Conservation (phyloP, 495 filamentous ascomycete genomes). For the Cryomyces minteri region DNA sequence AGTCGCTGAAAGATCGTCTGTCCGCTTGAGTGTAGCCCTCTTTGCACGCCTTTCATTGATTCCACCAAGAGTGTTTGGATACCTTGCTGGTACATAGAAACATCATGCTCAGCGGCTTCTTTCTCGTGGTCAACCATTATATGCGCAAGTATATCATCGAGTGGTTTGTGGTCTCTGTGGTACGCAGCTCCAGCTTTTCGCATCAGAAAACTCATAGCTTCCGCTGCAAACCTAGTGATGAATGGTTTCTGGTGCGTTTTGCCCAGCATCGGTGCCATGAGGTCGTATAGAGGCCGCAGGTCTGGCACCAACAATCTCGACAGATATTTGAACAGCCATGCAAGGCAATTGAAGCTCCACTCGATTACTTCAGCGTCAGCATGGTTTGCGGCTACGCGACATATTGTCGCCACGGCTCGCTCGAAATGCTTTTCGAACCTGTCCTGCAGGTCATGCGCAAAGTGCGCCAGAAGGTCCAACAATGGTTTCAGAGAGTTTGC, state of each 20-base stretch:
- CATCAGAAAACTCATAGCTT: constrained; percentile 84
- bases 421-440: constrained; percentile 78
- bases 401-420: constrained; percentile 46
- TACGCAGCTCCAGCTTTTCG: constrained; percentile 66
- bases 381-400: constrained; percentile 42
- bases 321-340: constrained; percentile 94
- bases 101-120: constrained; percentile 28
- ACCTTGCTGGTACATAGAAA: constrained; percentile 56
- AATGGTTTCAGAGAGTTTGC: constrained; percentile 65
- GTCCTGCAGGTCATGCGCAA: constrained; percentile 80
- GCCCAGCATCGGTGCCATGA: constrained; percentile 74
- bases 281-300: constrained; percentile 60
- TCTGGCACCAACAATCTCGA: constrained; percentile 72
- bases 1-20: constrained; percentile 48
- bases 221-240: constrained; percentile 79
- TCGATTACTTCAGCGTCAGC: constrained; percentile 64
- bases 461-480: constrained; percentile 64
- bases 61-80: constrained; percentile 82
- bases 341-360: constrained; percentile 89
- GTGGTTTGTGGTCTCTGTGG: constrained; percentile 45
- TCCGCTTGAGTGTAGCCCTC: constrained; percentile 64
- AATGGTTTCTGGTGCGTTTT: constrained; percentile 63
- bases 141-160: constrained; percentile 49
- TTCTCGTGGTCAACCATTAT: constrained; percentile 46
- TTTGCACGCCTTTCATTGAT: constrained; percentile 65